Conservation (phyloP, 345 rosid genomes). For the Citrus unshiu region DNA sequence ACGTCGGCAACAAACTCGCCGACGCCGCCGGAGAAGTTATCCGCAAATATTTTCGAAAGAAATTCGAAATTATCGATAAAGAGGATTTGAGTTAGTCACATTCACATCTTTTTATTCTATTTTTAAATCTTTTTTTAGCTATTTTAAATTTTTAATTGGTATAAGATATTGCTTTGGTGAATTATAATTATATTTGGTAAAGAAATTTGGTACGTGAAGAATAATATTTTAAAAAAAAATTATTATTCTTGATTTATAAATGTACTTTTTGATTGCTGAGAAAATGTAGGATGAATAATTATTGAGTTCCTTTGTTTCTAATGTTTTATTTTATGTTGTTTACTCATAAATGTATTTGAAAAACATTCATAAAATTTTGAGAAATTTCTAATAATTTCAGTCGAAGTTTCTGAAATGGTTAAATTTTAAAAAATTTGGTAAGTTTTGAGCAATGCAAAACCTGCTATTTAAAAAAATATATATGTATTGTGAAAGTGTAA, state of each 20-base stretch:
- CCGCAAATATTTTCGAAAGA: constrained; percentile 73
- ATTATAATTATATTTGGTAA: background rate
- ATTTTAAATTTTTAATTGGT: background rate
- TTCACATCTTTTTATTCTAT: background rate
- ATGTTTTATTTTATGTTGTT: background rate
- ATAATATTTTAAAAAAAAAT: background rate
- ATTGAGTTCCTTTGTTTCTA: background rate
- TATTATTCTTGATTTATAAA: background rate
- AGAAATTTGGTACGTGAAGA: background rate
- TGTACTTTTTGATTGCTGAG: background rate
- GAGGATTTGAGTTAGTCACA: constrained; percentile 63
- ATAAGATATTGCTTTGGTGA: background rate
- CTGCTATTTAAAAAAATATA: no score
- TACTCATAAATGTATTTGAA: background rate
- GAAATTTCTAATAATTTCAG: background rate
- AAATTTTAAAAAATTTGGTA: background rate
- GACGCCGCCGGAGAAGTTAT: constrained; percentile 92
- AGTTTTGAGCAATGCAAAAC: background rate
- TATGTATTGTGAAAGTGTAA: background rate
- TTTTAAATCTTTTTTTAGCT: background rate
- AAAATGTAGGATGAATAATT: background rate
- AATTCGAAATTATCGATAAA: constrained; percentile 78
- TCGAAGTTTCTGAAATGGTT: background rate
- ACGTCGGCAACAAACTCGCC: constrained; percentile 61
- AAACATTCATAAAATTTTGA: background rate